Evolutionary conservation across 2,329 filamentous ascomycete species (phyloP), one percentile per base, ranked within the genome.

Genomic region (Fusarium sp.): DNA sequence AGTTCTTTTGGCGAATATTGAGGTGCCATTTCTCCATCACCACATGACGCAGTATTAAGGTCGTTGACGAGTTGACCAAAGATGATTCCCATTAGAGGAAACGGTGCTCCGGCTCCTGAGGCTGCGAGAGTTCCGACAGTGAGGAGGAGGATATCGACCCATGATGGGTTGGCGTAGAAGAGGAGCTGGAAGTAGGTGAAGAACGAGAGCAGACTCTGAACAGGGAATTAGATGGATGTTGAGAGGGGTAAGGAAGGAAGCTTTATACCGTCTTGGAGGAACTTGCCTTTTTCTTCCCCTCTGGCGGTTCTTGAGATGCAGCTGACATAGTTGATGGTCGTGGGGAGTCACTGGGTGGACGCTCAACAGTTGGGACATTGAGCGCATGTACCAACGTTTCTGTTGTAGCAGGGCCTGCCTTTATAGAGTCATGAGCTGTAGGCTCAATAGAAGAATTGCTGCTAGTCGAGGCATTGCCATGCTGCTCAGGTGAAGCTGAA

Each of bases 31-130:
- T 71, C 51, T 18, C 81, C 77, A 51, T 78, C 72, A 12, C 81
- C 81, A 77, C 89, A 91, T n/a, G 87, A 86, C 26, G 87, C 86
- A 18, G 82, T 79, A 75, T 91, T 91, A 76, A 92, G 84, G 67
- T 88, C 84, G 76, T 92, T 88, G 69, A 92, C 84, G 11, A 92
- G 86, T 79, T 91, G 83, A 61, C 90, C 89, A 73, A 92, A 92
- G 59, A 92, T 83, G 67, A 92, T 88, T 58, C 88, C 90, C 76
- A 91, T 87, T 26, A 92, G 82, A 20, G 90, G 90, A 63, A 91
- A 90, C 1, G 90, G 90, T 8, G 89, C 84, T 51, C 90, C 90
- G n/a, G 89, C 86, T 31, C 85, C 88, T 48, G 88, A 86, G 59
- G 89, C 86, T 60, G 83, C 82, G 45, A 85, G 47, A 39, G 79